phyloP scores from a whole-genome alignment of 139 green algal species.

The Chlorella sp. region DNA sequence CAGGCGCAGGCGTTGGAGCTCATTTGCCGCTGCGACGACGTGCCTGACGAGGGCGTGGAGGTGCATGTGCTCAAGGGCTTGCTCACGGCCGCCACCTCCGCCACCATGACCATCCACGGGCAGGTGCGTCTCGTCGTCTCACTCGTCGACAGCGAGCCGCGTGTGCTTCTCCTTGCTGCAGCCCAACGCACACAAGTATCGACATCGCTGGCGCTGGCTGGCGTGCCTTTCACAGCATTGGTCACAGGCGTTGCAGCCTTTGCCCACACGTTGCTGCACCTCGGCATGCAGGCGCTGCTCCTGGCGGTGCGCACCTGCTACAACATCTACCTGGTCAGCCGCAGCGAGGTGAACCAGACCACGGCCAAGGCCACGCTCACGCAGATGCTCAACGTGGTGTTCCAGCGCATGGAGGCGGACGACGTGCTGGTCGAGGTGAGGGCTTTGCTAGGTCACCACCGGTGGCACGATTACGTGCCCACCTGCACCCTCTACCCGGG shows the following conservation, averaged over 20 bases:
- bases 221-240: too few species aligned
- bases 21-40: conserved; percentile 83
- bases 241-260: too few species aligned
- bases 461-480: too few species aligned
- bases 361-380: conserved; percentile 94
- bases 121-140: conserved; percentile 33
- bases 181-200: too few species aligned
- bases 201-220: too few species aligned
- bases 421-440: conserved; percentile 28
- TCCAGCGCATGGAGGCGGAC: conserved; percentile 91
- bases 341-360: conserved; percentile 82
- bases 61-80: conserved; percentile 78
- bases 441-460: neutral
- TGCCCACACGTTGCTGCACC: conserved; percentile 25
- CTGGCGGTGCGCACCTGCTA: conserved; percentile 89
- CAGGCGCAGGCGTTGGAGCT: conserved; percentile 75
- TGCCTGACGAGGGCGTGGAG: conserved; percentile 88
- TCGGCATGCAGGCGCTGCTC: conserved; percentile 69
- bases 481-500: too few species aligned
- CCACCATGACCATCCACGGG: conserved; percentile 75
- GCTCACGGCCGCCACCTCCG: conserved; percentile 80
- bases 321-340: conserved; percentile 91
- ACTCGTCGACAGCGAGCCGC: too few species aligned
- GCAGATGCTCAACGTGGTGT: conserved; percentile 96
- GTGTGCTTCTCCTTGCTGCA: too few species aligned